Base-by-base conservation (phyloP, 2,329 filamentous ascomycete species). In the Aspergillus sp. region DNA sequence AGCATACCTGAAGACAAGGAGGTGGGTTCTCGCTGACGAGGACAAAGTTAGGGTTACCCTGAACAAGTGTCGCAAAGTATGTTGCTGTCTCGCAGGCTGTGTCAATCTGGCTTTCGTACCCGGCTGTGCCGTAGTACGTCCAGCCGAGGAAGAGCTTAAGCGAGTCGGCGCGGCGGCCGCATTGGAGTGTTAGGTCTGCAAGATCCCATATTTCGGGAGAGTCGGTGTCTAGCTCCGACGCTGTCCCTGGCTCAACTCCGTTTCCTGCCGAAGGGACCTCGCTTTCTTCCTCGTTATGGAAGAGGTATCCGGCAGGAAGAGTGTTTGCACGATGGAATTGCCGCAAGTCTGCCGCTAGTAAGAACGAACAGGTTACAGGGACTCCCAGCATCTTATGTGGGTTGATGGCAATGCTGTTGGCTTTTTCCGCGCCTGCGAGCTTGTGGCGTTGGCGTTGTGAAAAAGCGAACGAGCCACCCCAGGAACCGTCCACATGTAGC, bases 301-400 rank as follows among this genome's bases (percentile, higher is more conserved):
- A 95, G 19, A 94, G 81, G 71, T 98, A 98, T 4, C 91, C 92
- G 0, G 94, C 95, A 0, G 89, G 89, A 2, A 97, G 84, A 3
- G 91, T 96, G 79, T 97, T 97, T 13, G 93, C 93, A 51, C 79
- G 81, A 75, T 95, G 90, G 76, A 98, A 96, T 25, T 89, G 80
- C 59, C 84, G 82, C 72, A 96, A 79, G 74, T 98, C 93, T 2
- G 85, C 85, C 0, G 87, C 89, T 13, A 99, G 84, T 4, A 99
- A 84, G 80, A 96, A 97, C 0, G 90, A 93, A 79, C 93, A 98
- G 0, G 93, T 97, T 46, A 96, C 81, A 0, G 95, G 94, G 3
- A 92, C 91, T 61, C 92, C 92, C 73, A 98, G 85, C 95, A 98
- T 98, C 80, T 98, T 98, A 80, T 99, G 95, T 60, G 95, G 93